phyloP scores from a whole-genome alignment of 2,329 filamentous ascomycete species.

The Herpotrichia juniperi region DNA sequence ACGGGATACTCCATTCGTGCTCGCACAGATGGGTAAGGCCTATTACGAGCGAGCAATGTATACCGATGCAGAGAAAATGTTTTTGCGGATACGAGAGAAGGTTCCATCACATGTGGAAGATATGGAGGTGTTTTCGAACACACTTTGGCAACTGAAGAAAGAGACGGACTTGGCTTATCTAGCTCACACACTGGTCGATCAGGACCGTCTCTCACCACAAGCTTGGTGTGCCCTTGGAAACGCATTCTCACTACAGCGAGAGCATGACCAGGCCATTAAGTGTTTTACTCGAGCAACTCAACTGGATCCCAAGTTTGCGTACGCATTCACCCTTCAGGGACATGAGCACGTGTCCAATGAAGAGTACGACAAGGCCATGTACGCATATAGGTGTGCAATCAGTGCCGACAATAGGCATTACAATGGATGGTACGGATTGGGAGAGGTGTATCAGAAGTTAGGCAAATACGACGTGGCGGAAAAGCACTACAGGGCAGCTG shows the following conservation, averaged over 20 bases:
- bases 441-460: conserved; percentile 82
- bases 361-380: conserved; percentile 93
- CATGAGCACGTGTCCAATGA: conserved; percentile 96
- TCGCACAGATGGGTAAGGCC: conserved; percentile 87
- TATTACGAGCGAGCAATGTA: conserved; percentile 92
- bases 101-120: conserved; percentile 85
- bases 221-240: conserved; percentile 97
- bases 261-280: conserved; percentile 91
- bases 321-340: conserved; percentile 93
- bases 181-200: conserved; percentile 86
- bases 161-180: conserved; percentile 92
- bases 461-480: conserved; percentile 91
- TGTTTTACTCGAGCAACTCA: conserved; percentile 96
- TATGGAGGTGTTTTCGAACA: conserved; percentile 97
- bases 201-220: conserved; percentile 87
- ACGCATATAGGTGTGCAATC: conserved; percentile 85
- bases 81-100: conserved; percentile 77
- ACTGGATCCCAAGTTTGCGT: conserved; percentile 87
- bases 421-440: conserved; percentile 96
- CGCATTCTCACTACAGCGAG: conserved; percentile 87
- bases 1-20: conserved; percentile 90
- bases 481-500: conserved; percentile 86
- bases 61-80: conserved; percentile 83
- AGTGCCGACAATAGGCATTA: conserved; percentile 88
- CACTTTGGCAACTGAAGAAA: conserved; percentile 97